phyloP scores from a whole-genome alignment of 352 stramenopile genomes.

The Phytophthora cactorum region DNA sequence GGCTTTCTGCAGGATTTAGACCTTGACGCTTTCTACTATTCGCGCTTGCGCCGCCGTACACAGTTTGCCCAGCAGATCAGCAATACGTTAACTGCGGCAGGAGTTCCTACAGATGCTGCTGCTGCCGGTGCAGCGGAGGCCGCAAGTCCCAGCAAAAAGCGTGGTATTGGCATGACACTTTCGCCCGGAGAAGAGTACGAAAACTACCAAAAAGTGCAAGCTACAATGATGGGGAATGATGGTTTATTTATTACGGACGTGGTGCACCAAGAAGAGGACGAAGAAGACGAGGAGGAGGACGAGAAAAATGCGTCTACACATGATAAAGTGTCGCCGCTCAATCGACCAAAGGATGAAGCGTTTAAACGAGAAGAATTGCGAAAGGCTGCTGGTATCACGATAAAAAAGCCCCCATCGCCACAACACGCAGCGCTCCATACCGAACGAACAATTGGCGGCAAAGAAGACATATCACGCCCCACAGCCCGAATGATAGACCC shows the following conservation, averaged over 20 bases:
- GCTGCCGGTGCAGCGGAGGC: constrained; percentile 26
- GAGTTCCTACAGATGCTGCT: constrained; percentile 31
- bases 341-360: constrained; percentile 6
- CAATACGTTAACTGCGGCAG: constrained; percentile 42
- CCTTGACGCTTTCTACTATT: constrained; percentile 63
- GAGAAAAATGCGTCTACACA: neutral
- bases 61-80: constrained; percentile 63
- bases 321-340: constrained; percentile 1
- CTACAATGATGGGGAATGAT: constrained; percentile 34
- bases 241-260: constrained; percentile 29
- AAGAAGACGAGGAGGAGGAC: constrained; percentile 23
- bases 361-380: constrained; percentile 20
- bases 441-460: constrained; percentile 38
- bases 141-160: constrained; percentile 42
- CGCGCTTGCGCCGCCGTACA: constrained; percentile 54
- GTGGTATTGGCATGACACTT: constrained; percentile 68
- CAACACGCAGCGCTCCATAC: constrained; percentile 32
- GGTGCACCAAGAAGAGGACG: constrained; percentile 19
- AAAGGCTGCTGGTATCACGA: constrained; percentile 24
- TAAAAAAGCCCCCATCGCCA: constrained; percentile 14
- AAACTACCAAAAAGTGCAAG: constrained; percentile 69
- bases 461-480: constrained; percentile 31
- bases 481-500: constrained; percentile 62
- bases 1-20: constrained; percentile 50
- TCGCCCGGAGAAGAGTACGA: constrained; percentile 75